Evolutionary conservation across 192 early-diverging fungal species (phyloP), one percentile per base, ranked within the genome.

Genomic region (Phycomyces nitens): DNA sequence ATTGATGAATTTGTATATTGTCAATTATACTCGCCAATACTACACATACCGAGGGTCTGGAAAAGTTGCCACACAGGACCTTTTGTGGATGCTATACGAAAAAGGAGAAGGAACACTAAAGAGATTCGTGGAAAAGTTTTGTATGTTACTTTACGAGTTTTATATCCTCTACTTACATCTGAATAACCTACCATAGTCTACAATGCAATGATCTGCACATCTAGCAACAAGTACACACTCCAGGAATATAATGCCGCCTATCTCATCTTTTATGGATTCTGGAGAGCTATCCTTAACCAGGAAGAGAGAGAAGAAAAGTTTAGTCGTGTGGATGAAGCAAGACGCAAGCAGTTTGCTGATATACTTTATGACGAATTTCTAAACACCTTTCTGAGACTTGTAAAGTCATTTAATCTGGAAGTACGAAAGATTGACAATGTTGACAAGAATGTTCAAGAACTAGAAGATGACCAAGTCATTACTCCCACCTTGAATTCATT

Each of bases 211-310:
- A 60, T 88, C 22, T 72, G 71, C 10, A 86, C 86, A 7, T 82
- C 79, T 16, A 69, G 74, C 1, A 77, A 82, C 26, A 70, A 76
- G 18, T 14, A 58, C 15, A 27, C n/a, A 5, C 8, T 22, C 0
- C 38, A 50, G 20, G 16, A 60, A 23, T 12, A 62, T 12, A 9
- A 53, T 15, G 41, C 64, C 66, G 26, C 76, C 77, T 52, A 77
- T 77, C 0, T 85, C 84, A 78, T 85, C 34, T 83, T 81, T 52
- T 53, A 84, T 5, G 66, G 73, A 54, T 80, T 89, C 38, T 90
- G 87, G 90, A 57, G 77, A n/a, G 58, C 72, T 15, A 55, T 92
- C 7, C 84, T 89, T 41, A 71, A 47, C n/a, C 3, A 65, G 47
- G 55, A 53, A 42, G 44, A 53, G 58, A 7, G 20, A 49, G 53